Percentiles rank a stretch among this genome's conserved stretches.
phyloP scores from a whole-genome alignment of 208 protist species.

The Trypanosoma brucei region DNA sequence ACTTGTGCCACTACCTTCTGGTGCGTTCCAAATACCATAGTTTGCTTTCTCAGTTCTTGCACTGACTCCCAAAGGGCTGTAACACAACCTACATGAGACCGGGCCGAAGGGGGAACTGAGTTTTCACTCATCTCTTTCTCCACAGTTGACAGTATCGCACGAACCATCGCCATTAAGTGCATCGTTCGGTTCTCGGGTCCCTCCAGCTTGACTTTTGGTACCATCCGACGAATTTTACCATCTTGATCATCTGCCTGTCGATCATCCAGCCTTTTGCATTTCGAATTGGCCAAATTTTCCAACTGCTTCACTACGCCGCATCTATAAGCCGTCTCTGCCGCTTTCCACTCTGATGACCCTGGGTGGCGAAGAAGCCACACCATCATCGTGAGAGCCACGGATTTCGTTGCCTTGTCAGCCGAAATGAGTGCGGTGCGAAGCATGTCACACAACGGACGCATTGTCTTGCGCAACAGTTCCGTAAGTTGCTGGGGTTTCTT shows the following conservation, averaged over 20 bases:
- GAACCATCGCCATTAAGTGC: conserved; percentile 7
- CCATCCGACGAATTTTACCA: neutral
- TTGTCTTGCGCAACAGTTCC: conserved; percentile 37
- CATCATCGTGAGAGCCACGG: conserved; percentile 79
- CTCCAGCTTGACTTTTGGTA: neutral
- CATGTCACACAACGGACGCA: conserved; percentile 81
- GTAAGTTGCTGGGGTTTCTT: conserved; percentile 12
- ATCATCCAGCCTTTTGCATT: neutral
- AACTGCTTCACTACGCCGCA: conserved; percentile 64
- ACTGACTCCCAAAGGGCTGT: conserved; percentile 9
- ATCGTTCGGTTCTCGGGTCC: conserved; percentile 8
- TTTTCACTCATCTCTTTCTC: neutral
- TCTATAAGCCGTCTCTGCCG: conserved; percentile 46
- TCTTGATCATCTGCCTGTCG: neutral
- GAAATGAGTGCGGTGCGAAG: conserved; percentile 63
- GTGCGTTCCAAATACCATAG: conserved; percentile 13
- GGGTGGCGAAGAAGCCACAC: conserved; percentile 73
- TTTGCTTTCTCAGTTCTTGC: conserved; percentile 4
- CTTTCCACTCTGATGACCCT: conserved; percentile 40
- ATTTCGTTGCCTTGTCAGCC: conserved; percentile 73
- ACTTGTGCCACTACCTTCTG: conserved; percentile 5
- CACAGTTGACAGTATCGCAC: neutral
- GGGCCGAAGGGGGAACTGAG: neutral
- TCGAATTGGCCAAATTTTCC: conserved; percentile 15
- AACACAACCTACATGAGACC: neutral